phyloP scores from a whole-genome alignment of 1,284 basidiomycete species.

The Kwoniella shivajii region DNA sequence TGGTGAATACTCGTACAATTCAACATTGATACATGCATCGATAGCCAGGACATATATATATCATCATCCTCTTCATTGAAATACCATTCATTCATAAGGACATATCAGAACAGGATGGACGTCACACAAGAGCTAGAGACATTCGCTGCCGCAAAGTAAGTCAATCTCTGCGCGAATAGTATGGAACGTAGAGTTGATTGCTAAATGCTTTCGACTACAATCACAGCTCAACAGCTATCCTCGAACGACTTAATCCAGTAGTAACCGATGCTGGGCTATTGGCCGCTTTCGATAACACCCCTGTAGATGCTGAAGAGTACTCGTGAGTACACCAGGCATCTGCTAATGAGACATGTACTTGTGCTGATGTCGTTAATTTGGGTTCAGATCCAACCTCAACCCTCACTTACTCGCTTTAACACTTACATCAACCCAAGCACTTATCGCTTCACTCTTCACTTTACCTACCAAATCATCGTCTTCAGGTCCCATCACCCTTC shows the following conservation, averaged over 20 bases:
- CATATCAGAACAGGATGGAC: slow-evolving; percentile 36
- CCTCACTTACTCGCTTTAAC: slow-evolving; percentile 77
- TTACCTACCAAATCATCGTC: slow-evolving; percentile 77
- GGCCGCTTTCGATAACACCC: slow-evolving; percentile 82
- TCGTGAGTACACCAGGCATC: slow-evolving; percentile 57
- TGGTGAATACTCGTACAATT: no score
- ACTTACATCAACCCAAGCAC: slow-evolving; percentile 80
- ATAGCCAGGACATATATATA: no score
- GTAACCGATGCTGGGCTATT: slow-evolving; percentile 82
- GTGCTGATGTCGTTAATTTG: not conserved
- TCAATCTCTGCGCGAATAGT: no score
- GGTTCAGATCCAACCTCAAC: slow-evolving; percentile 61
- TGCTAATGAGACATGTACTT: not conserved
- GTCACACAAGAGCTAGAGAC: slow-evolving; percentile 47
- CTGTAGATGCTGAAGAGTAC: slow-evolving; percentile 78
- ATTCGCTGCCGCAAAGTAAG: slow-evolving; percentile 44
- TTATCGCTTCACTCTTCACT: slow-evolving; percentile 77
- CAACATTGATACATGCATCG: no score
- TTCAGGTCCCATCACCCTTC: slow-evolving; percentile 80
- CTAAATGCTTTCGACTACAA: no score
- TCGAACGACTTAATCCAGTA: slow-evolving; percentile 78
- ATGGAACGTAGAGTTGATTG: not conserved
- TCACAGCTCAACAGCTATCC: slow-evolving; percentile 53
- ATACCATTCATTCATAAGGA: not conserved
- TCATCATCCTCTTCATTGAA: not conserved